phyloP scores from a whole-genome alignment of 2,329 filamentous ascomycete genomes.

The Cordyceps cateniannulata region DNA sequence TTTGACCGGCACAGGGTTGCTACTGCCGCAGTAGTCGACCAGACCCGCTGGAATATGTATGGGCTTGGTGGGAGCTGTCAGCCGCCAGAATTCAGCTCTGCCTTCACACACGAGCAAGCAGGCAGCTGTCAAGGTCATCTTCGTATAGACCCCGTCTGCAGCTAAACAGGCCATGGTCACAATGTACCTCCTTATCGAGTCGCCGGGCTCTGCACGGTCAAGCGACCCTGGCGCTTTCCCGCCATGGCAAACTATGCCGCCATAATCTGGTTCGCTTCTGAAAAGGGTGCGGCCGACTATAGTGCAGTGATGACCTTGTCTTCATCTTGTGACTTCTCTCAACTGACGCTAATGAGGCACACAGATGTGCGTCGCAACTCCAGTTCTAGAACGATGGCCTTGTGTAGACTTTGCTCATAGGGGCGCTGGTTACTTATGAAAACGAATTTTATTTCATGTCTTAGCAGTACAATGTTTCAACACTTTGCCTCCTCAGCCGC shows the following conservation, averaged over 20 bases:
- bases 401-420: background rate
- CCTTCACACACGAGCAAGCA: background rate
- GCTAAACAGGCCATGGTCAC: background rate
- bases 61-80: background rate
- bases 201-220: background rate
- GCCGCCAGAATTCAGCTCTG: background rate
- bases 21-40: background rate
- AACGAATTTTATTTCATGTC: background rate
- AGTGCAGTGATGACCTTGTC: background rate
- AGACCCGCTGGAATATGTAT: background rate
- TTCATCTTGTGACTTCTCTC: background rate
- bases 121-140: background rate
- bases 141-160: background rate
- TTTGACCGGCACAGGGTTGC: background rate
- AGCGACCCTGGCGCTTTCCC: background rate
- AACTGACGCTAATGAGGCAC: background rate
- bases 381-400: background rate
- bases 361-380: background rate
- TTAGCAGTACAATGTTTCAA: background rate
- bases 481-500: background rate
- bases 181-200: background rate
- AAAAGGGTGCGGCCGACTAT: background rate
- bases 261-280: background rate
- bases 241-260: background rate
- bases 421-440: background rate